phyloP scores from a whole-genome alignment of 257 asterid genomes.

The Solanum lignicaule region DNA sequence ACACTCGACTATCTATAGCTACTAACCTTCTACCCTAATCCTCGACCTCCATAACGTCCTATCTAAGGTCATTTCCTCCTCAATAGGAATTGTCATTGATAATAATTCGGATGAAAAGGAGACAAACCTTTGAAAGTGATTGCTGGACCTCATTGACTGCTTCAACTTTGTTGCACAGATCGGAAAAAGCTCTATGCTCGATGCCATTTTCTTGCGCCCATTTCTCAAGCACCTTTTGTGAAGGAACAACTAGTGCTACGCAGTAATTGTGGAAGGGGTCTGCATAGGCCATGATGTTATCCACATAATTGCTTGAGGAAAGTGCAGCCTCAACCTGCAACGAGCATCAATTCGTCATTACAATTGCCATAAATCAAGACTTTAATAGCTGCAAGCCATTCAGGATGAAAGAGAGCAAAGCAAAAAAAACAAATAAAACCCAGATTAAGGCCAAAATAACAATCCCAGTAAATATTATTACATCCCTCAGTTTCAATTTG shows the following conservation, averaged over 20 bases:
- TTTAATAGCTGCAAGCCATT: background rate
- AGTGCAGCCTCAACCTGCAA: conserved; percentile 86
- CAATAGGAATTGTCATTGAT: background rate
- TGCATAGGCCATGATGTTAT: conserved; percentile 64
- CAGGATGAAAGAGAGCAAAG: background rate
- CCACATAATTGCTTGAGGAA: conserved; percentile 44
- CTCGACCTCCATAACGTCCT: background rate
- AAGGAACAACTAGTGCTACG: conserved; percentile 68
- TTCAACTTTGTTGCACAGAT: conserved; percentile 65
- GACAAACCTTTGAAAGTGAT: conserved; percentile 60
- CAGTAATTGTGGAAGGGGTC: conserved; percentile 82
- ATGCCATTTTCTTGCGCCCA: conserved; percentile 75
- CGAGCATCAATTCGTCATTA: background rate
- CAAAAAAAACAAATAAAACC: background rate
- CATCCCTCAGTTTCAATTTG: background rate
- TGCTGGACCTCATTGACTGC: conserved; percentile 63
- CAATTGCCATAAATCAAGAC: background rate
- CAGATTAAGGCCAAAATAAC: background rate
- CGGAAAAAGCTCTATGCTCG: conserved; percentile 38
- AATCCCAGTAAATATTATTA: background rate
- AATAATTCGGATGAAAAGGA: background rate
- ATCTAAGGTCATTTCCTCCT: background rate
- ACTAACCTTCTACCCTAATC: background rate
- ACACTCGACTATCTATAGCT: background rate
- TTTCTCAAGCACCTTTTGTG: conserved; percentile 53